Conservation (phyloP, 2,329 filamentous ascomycete species). For the Fusarium sp. region DNA sequence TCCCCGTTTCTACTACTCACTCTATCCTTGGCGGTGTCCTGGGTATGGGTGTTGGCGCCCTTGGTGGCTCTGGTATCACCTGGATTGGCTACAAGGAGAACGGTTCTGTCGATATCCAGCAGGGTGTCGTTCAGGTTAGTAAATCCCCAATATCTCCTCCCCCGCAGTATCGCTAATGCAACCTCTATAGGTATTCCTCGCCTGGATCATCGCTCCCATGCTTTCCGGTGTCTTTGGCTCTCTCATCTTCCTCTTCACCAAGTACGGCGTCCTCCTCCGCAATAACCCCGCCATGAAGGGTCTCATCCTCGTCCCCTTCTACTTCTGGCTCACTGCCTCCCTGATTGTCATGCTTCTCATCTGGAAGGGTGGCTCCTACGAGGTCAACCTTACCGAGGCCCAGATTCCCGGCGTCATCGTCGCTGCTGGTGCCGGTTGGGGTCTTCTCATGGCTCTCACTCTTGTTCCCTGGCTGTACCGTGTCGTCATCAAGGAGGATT, state of each 20-base stretch:
- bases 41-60: conserved; percentile 68
- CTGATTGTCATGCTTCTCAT: conserved; percentile 72
- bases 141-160: not conserved
- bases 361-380: conserved; percentile 62
- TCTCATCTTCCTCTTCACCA: conserved; percentile 67
- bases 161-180: not conserved
- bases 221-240: conserved; percentile 66
- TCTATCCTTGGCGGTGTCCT: conserved; percentile 70
- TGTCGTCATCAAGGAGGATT: conserved; percentile 70
- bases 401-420: conserved; percentile 67
- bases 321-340: conserved; percentile 66
- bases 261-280: conserved; percentile 67
- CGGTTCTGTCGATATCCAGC: conserved; percentile 52
- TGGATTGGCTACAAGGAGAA: conserved; percentile 62
- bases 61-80: conserved; percentile 64
- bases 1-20: conserved; percentile 72
- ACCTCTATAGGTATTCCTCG: conserved; percentile 68
- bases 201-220: conserved; percentile 70
- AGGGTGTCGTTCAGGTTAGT: conserved; percentile 64
- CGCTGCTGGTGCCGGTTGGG: conserved; percentile 62
- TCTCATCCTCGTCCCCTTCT: conserved; percentile 65
- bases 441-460: conserved; percentile 62
- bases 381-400: conserved; percentile 60
- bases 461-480: conserved; percentile 71
- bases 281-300: conserved; percentile 65